Base-by-base conservation (phyloP, 2,329 filamentous ascomycete genomes). In the Fusarium continuum region DNA sequence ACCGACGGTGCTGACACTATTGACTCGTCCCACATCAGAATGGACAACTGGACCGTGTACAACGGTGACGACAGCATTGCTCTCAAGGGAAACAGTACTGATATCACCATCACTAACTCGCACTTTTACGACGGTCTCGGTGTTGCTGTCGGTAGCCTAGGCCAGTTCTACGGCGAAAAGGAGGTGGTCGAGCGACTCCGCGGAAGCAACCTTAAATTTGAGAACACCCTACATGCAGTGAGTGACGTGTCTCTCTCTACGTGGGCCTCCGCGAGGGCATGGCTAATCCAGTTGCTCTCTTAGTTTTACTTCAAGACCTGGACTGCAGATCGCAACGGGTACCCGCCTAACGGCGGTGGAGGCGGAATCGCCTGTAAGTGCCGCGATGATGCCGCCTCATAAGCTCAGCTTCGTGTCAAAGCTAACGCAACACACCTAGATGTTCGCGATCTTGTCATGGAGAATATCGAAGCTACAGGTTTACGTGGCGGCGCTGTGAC, bases 281-380 rank as follows among this genome's bases (percentile, higher is more conserved):
- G n/a, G n/a, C n/a, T n/a, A n/a, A n/a, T n/a, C n/a, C n/a, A n/a
- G n/a, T n/a, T n/a, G n/a, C n/a, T n/a, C n/a, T n/a, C n/a, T n/a
- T n/a, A n/a, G 2, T 77, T 76, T n/a, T 84, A 85, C 62, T 70
- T 87, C 56, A 87, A 88, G 74, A 87, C 84, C 0, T 88, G 85
- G 85, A 83, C 83, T 0, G 83, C 82, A 16, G 72, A 80, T 45
- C 82, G 83, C 2, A 84, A 47, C 4, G 31, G 35, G 1, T 59
- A 14, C 17, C 59, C 29, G 5, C 55, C 84, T 2, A 87, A 88
- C 61, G 84, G 85, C 14, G 85, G 84, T 3, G 84, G 84, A 10
- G 85, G 82, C 14, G 85, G 85, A 4, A 25, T 51, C 31, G 50
- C 45, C 14, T 29, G 23, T 35, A 19, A n/a, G 26, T 9, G 4